Evolutionary conservation across 1,284 basidiomycete genomes (phyloP).

Genomic region (Austroboletus niveus): DNA sequence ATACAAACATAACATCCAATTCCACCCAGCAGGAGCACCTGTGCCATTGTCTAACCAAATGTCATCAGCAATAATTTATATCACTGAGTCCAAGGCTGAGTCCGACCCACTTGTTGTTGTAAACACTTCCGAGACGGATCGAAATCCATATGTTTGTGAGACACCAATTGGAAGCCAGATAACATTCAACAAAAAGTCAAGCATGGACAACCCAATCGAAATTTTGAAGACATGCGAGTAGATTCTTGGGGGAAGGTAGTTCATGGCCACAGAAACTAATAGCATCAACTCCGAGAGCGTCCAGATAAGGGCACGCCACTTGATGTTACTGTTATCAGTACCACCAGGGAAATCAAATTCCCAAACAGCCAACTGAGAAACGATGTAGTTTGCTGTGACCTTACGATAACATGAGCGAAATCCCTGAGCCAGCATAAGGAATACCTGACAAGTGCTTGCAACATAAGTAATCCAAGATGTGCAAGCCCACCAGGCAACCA

Average conservation of each 20-base stretch:
- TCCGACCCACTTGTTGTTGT: constrained; percentile 67
- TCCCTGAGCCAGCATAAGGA: constrained; percentile 8
- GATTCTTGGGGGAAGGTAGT: constrained; percentile 73
- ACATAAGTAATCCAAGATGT: constrained; percentile 90
- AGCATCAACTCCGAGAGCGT: constrained; percentile 70
- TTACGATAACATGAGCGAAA: constrained; percentile 29
- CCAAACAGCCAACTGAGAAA: constrained; percentile 78
- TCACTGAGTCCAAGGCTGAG: not conserved
- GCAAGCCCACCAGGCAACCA: constrained; percentile 86
- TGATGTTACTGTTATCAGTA: constrained; percentile 63
- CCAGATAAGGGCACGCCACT: constrained; percentile 84
- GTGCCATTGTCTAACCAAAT: constrained; percentile 72
- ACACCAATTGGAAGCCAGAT: constrained; percentile 90
- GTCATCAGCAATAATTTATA: constrained; percentile 3
- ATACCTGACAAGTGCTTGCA: constrained; percentile 78
- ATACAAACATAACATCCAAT: constrained; percentile 81
- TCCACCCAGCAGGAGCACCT: constrained; percentile 80
- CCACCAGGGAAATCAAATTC: constrained; percentile 79
- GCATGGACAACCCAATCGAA: constrained; percentile 68
- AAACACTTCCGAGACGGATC: constrained; percentile 76
- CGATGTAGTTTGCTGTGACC: constrained; percentile 82
- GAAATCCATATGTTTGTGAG: constrained; percentile 78
- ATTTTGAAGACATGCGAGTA: constrained; percentile 77
- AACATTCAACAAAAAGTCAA: constrained; percentile 81
- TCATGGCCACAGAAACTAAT: constrained; percentile 69